phyloP scores from a whole-genome alignment of 495 filamentous ascomycete genomes.

The Aspergillus panamensis region DNA sequence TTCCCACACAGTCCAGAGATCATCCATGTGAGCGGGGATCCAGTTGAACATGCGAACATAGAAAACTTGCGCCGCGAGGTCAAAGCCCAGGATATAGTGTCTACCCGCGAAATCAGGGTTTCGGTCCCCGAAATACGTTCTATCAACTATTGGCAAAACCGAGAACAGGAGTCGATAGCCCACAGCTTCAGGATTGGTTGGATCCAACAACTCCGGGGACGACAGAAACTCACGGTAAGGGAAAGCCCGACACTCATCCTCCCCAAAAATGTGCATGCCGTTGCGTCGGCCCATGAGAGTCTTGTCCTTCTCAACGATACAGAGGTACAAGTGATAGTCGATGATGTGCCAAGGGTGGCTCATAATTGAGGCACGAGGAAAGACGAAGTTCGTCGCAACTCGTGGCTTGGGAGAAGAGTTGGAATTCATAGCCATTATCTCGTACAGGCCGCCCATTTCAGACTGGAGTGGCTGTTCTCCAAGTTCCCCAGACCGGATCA shows the following conservation, averaged over 20 bases:
- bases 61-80: conserved; percentile 22
- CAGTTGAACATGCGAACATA: conserved; percentile 31
- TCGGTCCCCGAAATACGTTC: conserved; percentile 11
- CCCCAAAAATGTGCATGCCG: conserved; percentile 26
- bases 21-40: conserved; percentile 23
- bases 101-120: conserved; percentile 10
- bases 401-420: neutral
- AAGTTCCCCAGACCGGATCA: neutral
- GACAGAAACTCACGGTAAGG: conserved; percentile 23
- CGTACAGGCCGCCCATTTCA: neutral
- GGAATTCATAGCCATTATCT: neutral
- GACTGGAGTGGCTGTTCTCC: neutral
- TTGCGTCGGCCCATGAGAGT: conserved; percentile 16
- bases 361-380: conserved; percentile 15
- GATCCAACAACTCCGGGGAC: conserved; percentile 5
- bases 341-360: conserved; percentile 33
- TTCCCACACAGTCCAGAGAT: conserved; percentile 31
- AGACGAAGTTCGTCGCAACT: neutral
- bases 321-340: conserved; percentile 38
- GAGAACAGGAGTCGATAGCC: conserved; percentile 26
- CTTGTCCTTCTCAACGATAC: conserved; percentile 21
- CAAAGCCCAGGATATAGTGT: conserved; percentile 34
- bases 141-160: conserved; percentile 26
- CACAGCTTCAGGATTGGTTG: conserved; percentile 3
- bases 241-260: conserved; percentile 25